Evolutionary conservation across 2,329 filamentous ascomycete species (phyloP).

Genomic region (Cercospora zeae-maydis): DNA sequence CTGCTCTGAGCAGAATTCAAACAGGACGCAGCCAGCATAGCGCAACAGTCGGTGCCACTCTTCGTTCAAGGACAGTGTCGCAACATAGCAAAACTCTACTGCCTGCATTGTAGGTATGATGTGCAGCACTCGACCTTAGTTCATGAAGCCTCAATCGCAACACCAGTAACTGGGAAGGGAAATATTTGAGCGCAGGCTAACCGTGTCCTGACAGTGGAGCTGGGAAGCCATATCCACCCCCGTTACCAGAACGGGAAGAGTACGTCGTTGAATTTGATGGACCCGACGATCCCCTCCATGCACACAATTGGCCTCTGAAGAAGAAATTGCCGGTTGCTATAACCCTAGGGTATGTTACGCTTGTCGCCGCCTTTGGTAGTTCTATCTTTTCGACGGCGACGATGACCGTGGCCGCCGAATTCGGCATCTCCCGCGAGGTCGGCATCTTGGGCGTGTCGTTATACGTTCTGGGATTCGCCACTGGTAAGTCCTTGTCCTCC

Average conservation of each 20-base stretch:
- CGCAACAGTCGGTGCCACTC: conserved; percentile 60
- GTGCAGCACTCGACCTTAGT: neutral
- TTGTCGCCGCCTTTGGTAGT: conserved; percentile 63
- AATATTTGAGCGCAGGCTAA: neutral
- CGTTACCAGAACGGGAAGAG: conserved; percentile 64
- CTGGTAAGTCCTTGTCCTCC: too few species aligned
- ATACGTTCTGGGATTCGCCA: conserved; percentile 42
- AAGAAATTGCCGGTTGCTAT: conserved; percentile 68
- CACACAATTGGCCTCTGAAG: conserved; percentile 77
- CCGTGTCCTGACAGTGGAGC: conserved; percentile 45
- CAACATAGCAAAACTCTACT: conserved; percentile 48
- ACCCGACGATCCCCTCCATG: conserved; percentile 70
- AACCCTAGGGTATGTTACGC: conserved; percentile 69
- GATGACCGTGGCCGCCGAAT: conserved; percentile 41
- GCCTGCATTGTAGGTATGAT: conserved; percentile 51
- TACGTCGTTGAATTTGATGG: conserved; percentile 84
- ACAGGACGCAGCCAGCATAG: conserved; percentile 68
- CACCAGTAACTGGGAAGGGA: neutral
- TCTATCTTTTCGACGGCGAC: conserved; percentile 42
- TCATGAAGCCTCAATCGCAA: too few species aligned
- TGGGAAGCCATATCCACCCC: conserved; percentile 70
- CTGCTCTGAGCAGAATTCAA: conserved; percentile 67
- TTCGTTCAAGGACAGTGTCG: conserved; percentile 41
- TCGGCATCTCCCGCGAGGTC: conserved; percentile 42
- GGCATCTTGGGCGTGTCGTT: conserved; percentile 38